These are phyloP conservation scores for Aureobasidium sp. DNA, from an alignment of 2,329 filamentous ascomycete species.

Conservation along the genomic window DNA sequence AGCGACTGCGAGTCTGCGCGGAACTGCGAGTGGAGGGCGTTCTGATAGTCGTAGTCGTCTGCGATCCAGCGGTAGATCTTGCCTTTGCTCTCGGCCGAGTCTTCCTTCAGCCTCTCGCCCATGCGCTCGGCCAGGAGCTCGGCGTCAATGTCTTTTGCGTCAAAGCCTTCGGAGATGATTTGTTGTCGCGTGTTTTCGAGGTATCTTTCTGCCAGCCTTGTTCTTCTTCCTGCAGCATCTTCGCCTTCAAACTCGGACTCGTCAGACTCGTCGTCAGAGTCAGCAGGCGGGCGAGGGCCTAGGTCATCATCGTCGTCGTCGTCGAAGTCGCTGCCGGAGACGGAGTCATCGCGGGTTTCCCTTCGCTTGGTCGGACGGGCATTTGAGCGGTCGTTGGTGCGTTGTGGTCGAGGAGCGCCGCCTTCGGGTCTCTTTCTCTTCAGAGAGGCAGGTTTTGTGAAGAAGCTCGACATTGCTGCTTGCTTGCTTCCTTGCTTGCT, in stretches of 20 bases:
- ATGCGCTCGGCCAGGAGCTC: conserved; percentile 67
- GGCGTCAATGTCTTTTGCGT: conserved; percentile 86
- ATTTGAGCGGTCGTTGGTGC: conserved; percentile 45
- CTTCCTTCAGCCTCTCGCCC: conserved; percentile 73
- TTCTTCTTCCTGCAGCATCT: conserved; percentile 79
- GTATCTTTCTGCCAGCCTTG: conserved; percentile 86
- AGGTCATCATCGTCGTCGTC: conserved; percentile 37
- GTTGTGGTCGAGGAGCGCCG: conserved; percentile 36
- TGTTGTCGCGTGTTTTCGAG: conserved; percentile 82
- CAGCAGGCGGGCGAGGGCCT: conserved; percentile 30
- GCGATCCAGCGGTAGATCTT: conserved; percentile 78
- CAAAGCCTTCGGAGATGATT: conserved; percentile 71
- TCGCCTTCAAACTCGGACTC: conserved; percentile 60
- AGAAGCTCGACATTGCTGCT: conserved; percentile 80
- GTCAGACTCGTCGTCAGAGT: conserved; percentile 25
- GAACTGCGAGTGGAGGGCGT: conserved; percentile 64
- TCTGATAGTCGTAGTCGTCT: conserved; percentile 60
- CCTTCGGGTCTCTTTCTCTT: conserved; percentile 67
- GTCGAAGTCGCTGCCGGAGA: conserved; percentile 76
- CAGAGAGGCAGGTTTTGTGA: conserved; percentile 78
- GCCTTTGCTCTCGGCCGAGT: conserved; percentile 86
- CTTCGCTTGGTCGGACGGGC: conserved; percentile 37
- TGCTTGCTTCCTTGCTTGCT: no score
- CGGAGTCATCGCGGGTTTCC: conserved; percentile 64
- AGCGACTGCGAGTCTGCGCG: conserved; percentile 70